Evolutionary conservation across 1,284 basidiomycete species (phyloP), one percentile per base, ranked within the genome.

Genomic region (Fomitopsis betulina): DNA sequence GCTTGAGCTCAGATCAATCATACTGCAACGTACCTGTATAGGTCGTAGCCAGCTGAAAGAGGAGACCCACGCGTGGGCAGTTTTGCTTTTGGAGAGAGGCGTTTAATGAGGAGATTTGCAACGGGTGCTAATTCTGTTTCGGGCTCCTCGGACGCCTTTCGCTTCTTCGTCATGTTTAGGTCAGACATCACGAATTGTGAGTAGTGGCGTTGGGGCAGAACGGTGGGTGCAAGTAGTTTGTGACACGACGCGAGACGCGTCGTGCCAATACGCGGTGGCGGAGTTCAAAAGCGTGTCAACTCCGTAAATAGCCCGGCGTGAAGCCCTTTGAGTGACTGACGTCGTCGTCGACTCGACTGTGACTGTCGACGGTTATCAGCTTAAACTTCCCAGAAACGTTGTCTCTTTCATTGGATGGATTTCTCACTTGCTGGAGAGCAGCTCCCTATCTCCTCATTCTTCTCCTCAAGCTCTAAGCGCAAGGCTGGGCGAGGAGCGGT

Each of bases 1-100:
- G 58, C 21, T 50, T 15, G 17, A 15, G 12, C 27, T 15, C 13
- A 27, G 25, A 30, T 30, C 27, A 30, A 5, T 3, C 12, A 3
- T 6, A 12, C 63, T 33, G 39, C 62, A 12, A 69, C 78, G 45
- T 69, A 91, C 86, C 91, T 91, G 75, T 94, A 97, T 42, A 99
- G 78, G 73, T 99, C 96, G 70, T 98, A 96, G 2, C 96, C 96
- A 2, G 96, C 96, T 1, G 96, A 84, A 50, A 91, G 78, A 1
- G 85, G 74, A 6, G 93, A 95, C 1, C 96, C 96, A 58, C 93
- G 84, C 12, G 92, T 95, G 0, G 97, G 96, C 27, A 97, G 71
- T 62, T 75, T 90, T 17, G 94, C 97, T 65, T 87, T 88, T 13
- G 87, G 83, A 1, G 91, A 91, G 51, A 92, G 85, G 38, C 88